Base-by-base conservation (phyloP, 2,329 filamentous ascomycete species). In the Orbilia brochopaga region DNA sequence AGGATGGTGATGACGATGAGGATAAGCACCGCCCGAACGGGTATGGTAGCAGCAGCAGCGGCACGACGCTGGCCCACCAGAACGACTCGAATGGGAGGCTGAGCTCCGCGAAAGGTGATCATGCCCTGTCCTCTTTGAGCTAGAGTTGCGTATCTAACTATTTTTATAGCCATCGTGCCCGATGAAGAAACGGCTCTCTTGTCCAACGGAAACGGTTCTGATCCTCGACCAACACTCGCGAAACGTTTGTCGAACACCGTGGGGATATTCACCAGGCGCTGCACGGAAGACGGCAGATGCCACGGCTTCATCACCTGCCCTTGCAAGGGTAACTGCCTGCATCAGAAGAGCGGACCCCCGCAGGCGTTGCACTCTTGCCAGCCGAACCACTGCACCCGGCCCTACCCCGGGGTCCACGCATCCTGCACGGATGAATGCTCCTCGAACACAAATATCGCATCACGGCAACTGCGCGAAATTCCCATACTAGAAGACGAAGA, bases 231-330 rank as follows among this genome's bases (percentile, higher is more conserved):
- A 15, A 64, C 66, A 8, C 58, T 70, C 37, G 59, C 50, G 13
- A 64, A 63, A 32, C 46, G 66, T 2, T 15, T 70, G 2, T 63
- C 66, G 2, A 59, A 70, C 11, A 70, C 66, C n/a, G 66, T 70
- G 30, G 48, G 66, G 3, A 70, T 64, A 17, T 51, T 69, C 52
- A 70, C 66, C 3, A 64, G 67, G 21, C 64, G 69, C 11, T 76
- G 75, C 23, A 64, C 61, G 3, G 72, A 64, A 11, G 74, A 75
- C 30, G 75, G 75, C 15, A 75, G 74, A 5, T 76, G 75, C 35
- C 74, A 75, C 35, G 75, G 75, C 10, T 76, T 75, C 40, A 73
- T 75, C 15, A 75, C 75, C 21, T 75, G 75, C n/a, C 72, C 73
- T 8, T 76, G 75, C 30, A 70, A 75, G 48, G 74, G 74, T 35